These are phyloP conservation scores for Candida rishiriensis DNA, from an alignment of 805 yeast genomes.

Conservation along the genomic window DNA sequence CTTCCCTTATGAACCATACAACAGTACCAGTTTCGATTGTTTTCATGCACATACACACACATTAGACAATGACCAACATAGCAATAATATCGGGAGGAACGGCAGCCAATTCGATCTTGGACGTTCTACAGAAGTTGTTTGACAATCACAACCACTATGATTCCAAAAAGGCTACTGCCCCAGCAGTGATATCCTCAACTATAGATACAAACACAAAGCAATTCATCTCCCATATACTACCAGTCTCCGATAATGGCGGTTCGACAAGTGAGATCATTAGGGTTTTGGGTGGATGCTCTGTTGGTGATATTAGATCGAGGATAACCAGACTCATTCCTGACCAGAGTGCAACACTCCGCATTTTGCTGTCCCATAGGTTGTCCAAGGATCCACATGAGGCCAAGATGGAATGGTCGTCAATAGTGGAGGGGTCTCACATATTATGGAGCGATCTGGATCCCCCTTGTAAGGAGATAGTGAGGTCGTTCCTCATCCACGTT, in stretches of 20 bases:
- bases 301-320: slow-evolving; percentile 86
- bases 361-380: slow-evolving; percentile 46
- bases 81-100: slow-evolving; percentile 73
- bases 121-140: slow-evolving; percentile 45
- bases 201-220: slow-evolving; percentile 3
- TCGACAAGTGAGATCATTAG: slow-evolving; percentile 86
- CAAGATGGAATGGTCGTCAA: slow-evolving; percentile 63
- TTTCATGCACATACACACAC: too few species aligned
- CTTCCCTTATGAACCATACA: too few species aligned
- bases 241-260: slow-evolving; percentile 91
- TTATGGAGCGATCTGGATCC: slow-evolving; percentile 61
- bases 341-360: slow-evolving; percentile 33
- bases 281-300: slow-evolving; percentile 91
- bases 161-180: too few species aligned
- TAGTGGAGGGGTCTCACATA: slow-evolving; percentile 74
- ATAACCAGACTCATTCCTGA: slow-evolving; percentile 68
- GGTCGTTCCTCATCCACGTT: slow-evolving; percentile 74
- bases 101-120: slow-evolving; percentile 77
- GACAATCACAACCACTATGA: neutral
- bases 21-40: too few species aligned
- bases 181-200: neutral
- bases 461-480: slow-evolving; percentile 62
- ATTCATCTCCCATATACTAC: slow-evolving; percentile 61
- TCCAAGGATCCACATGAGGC: slow-evolving; percentile 48
- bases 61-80: slow-evolving; percentile 18